These are phyloP conservation scores for Thozetella sp. DNA, from an alignment of 495 filamentous ascomycete genomes.

Conservation along the genomic window DNA sequence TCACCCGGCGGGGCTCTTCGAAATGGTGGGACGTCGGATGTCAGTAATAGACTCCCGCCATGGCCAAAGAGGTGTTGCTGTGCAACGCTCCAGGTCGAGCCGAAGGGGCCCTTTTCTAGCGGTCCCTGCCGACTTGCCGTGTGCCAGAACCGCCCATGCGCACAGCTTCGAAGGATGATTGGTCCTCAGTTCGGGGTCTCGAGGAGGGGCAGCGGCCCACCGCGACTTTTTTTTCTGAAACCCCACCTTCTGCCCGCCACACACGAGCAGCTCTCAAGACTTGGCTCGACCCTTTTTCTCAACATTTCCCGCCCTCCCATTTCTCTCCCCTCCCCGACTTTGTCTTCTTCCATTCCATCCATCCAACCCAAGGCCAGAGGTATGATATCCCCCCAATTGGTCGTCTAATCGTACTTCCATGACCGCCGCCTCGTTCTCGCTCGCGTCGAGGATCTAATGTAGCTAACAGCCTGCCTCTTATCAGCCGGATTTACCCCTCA, in stretches of 20 bases:
- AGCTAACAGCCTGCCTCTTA: neutral
- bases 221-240: constrained; percentile 7
- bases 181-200: neutral
- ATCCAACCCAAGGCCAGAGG: neutral
- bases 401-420: neutral
- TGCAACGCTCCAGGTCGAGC: too few species aligned
- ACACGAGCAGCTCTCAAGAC: constrained; percentile 3
- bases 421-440: neutral
- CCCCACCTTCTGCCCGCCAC: constrained; percentile 4
- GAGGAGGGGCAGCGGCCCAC: neutral
- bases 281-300: constrained; percentile 8
- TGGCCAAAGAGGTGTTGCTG: too few species aligned
- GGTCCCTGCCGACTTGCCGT: too few species aligned
- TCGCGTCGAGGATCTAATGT: neutral
- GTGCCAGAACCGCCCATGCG: neutral
- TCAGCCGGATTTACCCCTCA: constrained; percentile 1
- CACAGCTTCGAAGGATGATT: neutral
- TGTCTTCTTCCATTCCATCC: neutral
- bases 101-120: too few species aligned
- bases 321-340: neutral
- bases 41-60: too few species aligned
- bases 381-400: neutral
- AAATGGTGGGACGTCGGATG: too few species aligned
- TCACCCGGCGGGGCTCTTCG: too few species aligned
- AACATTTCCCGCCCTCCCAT: constrained; percentile 8